Conservation (phyloP, 2,329 filamentous ascomycete genomes). For the Zopfia rhizophila region DNA sequence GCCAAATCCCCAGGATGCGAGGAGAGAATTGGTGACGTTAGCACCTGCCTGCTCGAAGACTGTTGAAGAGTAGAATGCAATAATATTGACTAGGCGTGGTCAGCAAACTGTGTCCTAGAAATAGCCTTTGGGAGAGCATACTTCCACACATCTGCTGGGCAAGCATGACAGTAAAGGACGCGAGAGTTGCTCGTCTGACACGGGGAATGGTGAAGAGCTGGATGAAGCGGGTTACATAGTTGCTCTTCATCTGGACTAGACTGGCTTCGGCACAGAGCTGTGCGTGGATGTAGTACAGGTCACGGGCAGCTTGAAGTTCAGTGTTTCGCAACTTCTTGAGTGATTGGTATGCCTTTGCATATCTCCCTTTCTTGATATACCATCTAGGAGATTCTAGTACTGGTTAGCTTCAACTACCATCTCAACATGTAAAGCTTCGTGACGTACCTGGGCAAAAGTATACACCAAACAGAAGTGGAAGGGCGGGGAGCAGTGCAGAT, state of each 20-base stretch:
- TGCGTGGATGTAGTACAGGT: constrained; percentile 54
- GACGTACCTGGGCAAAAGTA: constrained; percentile 21
- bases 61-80: constrained; percentile 61
- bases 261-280: constrained; percentile 41
- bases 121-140: constrained; percentile 5
- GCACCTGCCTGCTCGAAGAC: constrained; percentile 59
- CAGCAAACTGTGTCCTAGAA: too few species aligned
- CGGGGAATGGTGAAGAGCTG: constrained; percentile 75
- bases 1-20: constrained; percentile 67
- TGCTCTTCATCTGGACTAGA: constrained; percentile 39
- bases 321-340: constrained; percentile 46
- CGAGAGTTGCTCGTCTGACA: constrained; percentile 75
- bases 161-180: constrained; percentile 80
- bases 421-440: too few species aligned
- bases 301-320: constrained; percentile 52
- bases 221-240: constrained; percentile 51
- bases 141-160: constrained; percentile 68
- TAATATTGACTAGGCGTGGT: constrained; percentile 46
- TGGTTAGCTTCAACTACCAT: too few species aligned
- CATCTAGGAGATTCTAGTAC: constrained; percentile 41
- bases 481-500: constrained; percentile 33
- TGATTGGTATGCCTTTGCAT: constrained; percentile 49
- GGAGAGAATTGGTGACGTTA: constrained; percentile 51
- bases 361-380: constrained; percentile 53
- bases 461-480: constrained; percentile 27